phyloP scores from a whole-genome alignment of 345 rosid genomes.

The Eucalyptus erythrocorys region DNA sequence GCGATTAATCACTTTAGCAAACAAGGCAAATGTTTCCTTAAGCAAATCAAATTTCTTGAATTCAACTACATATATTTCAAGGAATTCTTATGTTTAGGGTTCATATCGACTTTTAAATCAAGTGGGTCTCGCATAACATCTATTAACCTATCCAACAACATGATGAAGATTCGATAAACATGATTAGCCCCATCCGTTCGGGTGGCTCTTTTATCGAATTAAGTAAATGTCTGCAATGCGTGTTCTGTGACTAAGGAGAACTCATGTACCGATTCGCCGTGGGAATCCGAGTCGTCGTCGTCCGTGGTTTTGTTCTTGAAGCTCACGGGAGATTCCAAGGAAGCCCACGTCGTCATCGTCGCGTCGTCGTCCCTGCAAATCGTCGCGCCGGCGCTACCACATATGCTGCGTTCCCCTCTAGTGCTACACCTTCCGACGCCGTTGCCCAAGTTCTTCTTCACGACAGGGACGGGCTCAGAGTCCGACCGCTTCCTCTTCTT shows the following conservation, averaged over 20 bases:
- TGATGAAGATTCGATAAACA: neutral
- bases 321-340: constrained; percentile 31
- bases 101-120: neutral
- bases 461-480: neutral
- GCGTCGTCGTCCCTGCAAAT: constrained; percentile 13
- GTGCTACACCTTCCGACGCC: neutral
- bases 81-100: neutral
- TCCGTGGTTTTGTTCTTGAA: constrained; percentile 28
- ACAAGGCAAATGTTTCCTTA: neutral
- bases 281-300: constrained; percentile 32
- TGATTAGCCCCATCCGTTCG: neutral
- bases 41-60: neutral
- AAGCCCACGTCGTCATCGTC: constrained; percentile 25
- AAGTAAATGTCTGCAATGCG: neutral
- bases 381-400: constrained; percentile 16
- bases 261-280: constrained; percentile 29
- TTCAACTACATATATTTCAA: neutral
- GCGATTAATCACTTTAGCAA: neutral
- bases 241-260: neutral
- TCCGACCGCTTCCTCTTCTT: constrained; percentile 18
- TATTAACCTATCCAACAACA: neutral
- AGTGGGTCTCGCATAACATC: neutral
- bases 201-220: neutral
- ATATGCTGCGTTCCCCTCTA: constrained; percentile 1
- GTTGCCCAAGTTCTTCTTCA: neutral